A percentile compares a stretch with the other conserved stretches of the same genome.
phyloP scores from a whole-genome alignment of 106 monocot genomes.

The Amphibolis antarctica region DNA sequence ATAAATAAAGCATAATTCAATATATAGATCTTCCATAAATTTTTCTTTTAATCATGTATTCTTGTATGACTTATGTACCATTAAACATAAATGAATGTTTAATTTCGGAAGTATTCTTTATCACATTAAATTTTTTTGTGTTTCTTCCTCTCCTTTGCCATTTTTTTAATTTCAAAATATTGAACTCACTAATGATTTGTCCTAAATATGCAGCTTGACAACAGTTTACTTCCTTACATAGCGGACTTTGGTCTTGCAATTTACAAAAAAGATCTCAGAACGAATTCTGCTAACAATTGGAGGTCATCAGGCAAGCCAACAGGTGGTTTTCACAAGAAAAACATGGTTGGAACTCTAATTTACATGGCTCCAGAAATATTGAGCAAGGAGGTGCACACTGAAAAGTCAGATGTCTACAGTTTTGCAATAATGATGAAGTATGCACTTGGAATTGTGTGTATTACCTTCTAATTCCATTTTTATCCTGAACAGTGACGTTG shows the following conservation, averaged over 20 bases:
- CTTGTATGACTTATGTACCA: too few relatives aligned
- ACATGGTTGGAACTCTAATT: conserved; percentile 96
- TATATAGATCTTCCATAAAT: too few relatives aligned
- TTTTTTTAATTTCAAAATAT: not conserved
- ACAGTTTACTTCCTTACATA: conserved; percentile 49
- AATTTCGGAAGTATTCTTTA: too few relatives aligned
- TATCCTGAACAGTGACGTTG: conserved; percentile 55
- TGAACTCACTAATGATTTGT: too few relatives aligned
- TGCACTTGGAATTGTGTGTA: conserved; percentile 16
- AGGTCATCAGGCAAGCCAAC: conserved; percentile 90
- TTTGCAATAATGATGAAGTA: conserved; percentile 91
- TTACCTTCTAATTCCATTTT: not conserved
- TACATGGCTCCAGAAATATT: conserved; percentile 99
- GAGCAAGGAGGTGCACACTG: conserved; percentile 75
- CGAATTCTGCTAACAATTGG: conserved; percentile 62
- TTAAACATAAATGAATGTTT: too few relatives aligned
- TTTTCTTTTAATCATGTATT: too few relatives aligned
- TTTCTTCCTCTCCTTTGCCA: not conserved
- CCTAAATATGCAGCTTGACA: conserved; percentile 47
- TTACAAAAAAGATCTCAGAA: conserved; percentile 64
- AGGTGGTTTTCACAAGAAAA: conserved; percentile 94
- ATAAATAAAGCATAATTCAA: too few relatives aligned
- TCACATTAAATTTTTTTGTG: not conserved
- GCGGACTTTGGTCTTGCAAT: conserved; percentile 93
- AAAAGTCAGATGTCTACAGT: conserved; percentile 96